phyloP scores from a whole-genome alignment of 2,329 filamentous ascomycete species.

The Trichoderma sp. region DNA sequence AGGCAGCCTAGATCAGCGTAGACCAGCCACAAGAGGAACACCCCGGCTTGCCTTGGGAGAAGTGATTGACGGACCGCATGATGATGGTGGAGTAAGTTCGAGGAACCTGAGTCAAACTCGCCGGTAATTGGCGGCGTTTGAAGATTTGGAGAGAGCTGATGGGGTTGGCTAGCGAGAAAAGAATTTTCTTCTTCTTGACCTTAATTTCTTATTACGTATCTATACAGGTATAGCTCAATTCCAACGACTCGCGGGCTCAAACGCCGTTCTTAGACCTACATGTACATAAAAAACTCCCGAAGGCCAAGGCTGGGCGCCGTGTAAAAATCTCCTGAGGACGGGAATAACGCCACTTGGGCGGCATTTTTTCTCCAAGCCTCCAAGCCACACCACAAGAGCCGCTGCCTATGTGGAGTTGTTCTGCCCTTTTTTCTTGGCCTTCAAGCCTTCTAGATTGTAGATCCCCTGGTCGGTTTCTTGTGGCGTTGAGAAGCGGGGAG shows the following conservation, averaged over 20 bases:
- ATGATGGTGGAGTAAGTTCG: constrained; percentile 1
- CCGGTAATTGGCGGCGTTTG: not conserved
- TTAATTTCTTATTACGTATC: not conserved
- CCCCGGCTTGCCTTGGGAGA: not conserved
- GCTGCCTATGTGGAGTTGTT: constrained; percentile 1
- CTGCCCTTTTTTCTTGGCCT: not conserved
- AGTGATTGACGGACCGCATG: not conserved
- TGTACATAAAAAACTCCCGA: not conserved
- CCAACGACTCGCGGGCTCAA: not conserved
- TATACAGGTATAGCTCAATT: not conserved
- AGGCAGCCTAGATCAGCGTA: constrained; percentile 9
- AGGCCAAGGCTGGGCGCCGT: not conserved
- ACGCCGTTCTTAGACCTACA: not conserved
- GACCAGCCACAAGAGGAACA: not conserved
- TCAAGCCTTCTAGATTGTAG: constrained; percentile 6
- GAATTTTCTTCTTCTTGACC: not conserved
- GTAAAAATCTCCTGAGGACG: not conserved
- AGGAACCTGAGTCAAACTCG: constrained; percentile 4
- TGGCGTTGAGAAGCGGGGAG: not conserved
- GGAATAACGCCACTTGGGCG: constrained; percentile 6
- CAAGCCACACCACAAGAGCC: not conserved
- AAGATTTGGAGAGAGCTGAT: not conserved
- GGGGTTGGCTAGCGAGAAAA: not conserved
- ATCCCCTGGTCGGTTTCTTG: not conserved
- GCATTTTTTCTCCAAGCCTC: not conserved